Conservation (phyloP, 1,284 basidiomycete species). For the Limonomyces culmigenus region DNA sequence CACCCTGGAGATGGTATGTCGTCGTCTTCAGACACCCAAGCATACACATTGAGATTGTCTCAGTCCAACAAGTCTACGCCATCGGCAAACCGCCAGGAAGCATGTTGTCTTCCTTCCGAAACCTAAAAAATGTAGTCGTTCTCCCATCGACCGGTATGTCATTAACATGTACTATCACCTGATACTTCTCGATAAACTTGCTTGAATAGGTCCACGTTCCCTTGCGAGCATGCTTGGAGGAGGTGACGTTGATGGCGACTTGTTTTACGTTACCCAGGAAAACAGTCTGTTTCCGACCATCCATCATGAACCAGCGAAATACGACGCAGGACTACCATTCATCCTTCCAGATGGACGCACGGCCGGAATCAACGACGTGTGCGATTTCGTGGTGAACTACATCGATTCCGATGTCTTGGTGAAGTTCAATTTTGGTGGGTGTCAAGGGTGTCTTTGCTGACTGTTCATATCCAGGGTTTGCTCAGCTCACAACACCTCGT, state of each 20-base stretch:
- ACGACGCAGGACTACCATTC: constrained; percentile 21
- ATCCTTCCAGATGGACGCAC: constrained; percentile 20
- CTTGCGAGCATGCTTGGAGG: constrained; percentile 57
- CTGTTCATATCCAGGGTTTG: constrained; percentile 48
- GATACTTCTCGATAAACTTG: constrained; percentile 1
- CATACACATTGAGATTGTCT: too few relatives aligned
- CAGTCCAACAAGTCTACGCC: constrained; percentile 50
- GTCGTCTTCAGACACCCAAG: too few relatives aligned
- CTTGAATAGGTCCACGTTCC: too few relatives aligned
- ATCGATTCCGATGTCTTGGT: constrained; percentile 68
- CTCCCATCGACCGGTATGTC: too few relatives aligned
- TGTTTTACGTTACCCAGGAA: constrained; percentile 20
- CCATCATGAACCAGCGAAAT: constrained; percentile 33
- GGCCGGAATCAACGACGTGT: constrained; percentile 57
- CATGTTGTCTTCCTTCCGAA: constrained; percentile 39
- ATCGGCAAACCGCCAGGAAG: constrained; percentile 44
- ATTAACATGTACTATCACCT: too few relatives aligned
- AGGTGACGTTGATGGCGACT: constrained; percentile 53
- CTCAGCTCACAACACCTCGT: constrained; percentile 50
- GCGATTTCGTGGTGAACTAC: constrained; percentile 70
- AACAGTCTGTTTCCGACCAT: constrained; percentile 32
- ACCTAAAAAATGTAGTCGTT: constrained; percentile 57
- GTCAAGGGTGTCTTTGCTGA: too few relatives aligned
- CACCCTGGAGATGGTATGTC: constrained; percentile 60
- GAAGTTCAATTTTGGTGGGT: too few relatives aligned